A percentile compares a stretch with the other conserved stretches of the same genome.
Conservation (phyloP, 228 moss, liverwort and hornwort genomes). For the Sphagnum fallax region DNA sequence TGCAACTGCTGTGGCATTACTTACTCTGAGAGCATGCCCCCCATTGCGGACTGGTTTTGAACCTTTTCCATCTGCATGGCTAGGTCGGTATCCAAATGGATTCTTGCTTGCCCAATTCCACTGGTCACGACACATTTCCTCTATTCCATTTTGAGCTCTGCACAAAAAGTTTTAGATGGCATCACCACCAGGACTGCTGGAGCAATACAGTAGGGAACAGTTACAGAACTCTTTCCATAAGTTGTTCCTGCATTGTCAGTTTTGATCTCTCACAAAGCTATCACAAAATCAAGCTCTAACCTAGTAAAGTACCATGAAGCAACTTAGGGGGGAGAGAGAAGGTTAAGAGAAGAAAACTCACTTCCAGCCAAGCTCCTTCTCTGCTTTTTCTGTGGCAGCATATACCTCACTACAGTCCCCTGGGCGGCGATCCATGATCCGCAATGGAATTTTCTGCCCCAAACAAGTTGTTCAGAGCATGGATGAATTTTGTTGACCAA, state of each 20-base stretch:
- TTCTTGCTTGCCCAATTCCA: constrained; percentile 98
- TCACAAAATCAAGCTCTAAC: too few relatives aligned
- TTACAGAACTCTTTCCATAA: too few relatives aligned
- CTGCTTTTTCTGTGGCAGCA: constrained; percentile 73
- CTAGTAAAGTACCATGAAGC: too few relatives aligned
- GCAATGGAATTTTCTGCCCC: constrained; percentile 77
- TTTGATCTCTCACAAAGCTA: too few relatives aligned
- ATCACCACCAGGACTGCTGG: neutral
- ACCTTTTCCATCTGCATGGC: constrained; percentile 25
- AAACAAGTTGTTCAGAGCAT: neutral
- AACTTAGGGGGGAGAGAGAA: too few relatives aligned
- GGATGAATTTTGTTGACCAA: too few relatives aligned
- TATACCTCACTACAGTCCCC: constrained; percentile 95
- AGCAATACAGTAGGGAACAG: too few relatives aligned
- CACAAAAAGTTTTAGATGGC: constrained; percentile 6
- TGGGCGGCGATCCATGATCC: constrained; percentile 67
- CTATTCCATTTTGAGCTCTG: constrained; percentile 83
- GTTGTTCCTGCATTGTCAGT: too few relatives aligned
- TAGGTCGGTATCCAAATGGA: constrained; percentile 64
- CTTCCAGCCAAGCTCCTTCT: constrained; percentile 81
- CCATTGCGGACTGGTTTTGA: constrained; percentile 21
- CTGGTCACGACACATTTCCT: constrained; percentile 95
- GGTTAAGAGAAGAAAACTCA: constrained; percentile 22
- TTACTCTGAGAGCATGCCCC: constrained; percentile 9
- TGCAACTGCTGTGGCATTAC: neutral